Base-by-base conservation (phyloP, 2,329 filamentous ascomycete species). In the Colletotrichum tabaci region DNA sequence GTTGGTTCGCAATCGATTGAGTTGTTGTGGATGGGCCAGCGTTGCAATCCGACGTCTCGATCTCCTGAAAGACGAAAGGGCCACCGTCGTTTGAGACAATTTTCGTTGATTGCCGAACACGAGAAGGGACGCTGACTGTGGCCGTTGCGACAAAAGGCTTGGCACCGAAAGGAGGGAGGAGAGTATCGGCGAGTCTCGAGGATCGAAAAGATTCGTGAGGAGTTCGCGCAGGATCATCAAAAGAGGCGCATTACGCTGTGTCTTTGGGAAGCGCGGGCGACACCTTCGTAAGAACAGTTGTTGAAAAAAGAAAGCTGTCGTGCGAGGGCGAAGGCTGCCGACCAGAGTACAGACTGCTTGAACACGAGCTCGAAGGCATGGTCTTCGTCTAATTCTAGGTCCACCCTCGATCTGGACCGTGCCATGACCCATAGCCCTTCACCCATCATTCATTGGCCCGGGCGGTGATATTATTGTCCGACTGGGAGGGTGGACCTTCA, bases 371-470 rank as follows among this genome's bases (percentile, higher is more conserved):
- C 52, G 68, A 64, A 47, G 60, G 65, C 58, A 71, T 64, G 52
- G 66, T 53, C 44, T 66, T 67, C 67, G 56, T 71, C 67, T 61
- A 71, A 67, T 72, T 69, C 69, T 21, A 69, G 69, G 40, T 58
- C 69, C 69, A 72, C 65, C 69, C 42, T 58, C 58, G 60, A 71
- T 68, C 69, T 63, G 40, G 60, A 56, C 66, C 46, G 46, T 47
- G 40, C 53, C 58, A 47, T 58, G 23, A 46, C 57, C 46, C 52
- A 7, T 9, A 35, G 4, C 35, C n/a, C 35, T 15, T n/a, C 18
- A 23, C 4, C 2, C 56, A 21, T 38, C 53, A 46, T 15, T 71
- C 58, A 72, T 72, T 72, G 69, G 69, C 21, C 16, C 40, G 60
- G 52, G 15, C 69, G 69, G 69, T 38, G 10, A 60, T 42, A 72